Percentiles rank a stretch among this genome's conserved stretches.
Evolutionary conservation across 495 filamentous ascomycete genomes (phyloP).

Genomic region (Neurospora hispaniola): DNA sequence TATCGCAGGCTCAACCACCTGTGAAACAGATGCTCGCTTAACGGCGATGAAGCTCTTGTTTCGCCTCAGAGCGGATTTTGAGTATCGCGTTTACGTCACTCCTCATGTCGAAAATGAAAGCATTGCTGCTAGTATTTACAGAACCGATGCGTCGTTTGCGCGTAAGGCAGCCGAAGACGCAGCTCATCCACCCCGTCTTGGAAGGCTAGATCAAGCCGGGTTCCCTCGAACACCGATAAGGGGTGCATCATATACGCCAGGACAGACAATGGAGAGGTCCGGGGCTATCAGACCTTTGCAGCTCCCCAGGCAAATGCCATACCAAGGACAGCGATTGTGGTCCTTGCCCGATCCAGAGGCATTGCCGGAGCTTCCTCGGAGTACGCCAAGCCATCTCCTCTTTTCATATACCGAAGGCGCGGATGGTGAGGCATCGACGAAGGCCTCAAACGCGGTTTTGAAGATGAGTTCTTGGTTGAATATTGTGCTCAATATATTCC

Average conservation of each 20-base stretch:
- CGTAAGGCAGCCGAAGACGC: conserved; percentile 42
- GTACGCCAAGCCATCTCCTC: conserved; percentile 34
- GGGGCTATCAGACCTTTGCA: conserved; percentile 24
- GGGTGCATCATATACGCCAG: conserved; percentile 37
- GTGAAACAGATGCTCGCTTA: conserved; percentile 59
- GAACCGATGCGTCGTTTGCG: conserved; percentile 46
- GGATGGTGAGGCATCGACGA: conserved; percentile 3
- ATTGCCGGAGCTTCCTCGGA: conserved; percentile 34
- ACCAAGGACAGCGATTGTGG: conserved; percentile 38
- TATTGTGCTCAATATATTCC: conserved; percentile 58
- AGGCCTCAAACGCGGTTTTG: conserved; percentile 31
- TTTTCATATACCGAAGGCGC: conserved; percentile 13
- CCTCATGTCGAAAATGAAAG: conserved; percentile 55
- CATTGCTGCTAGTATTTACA: conserved; percentile 59
- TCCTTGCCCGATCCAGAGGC: conserved; percentile 40
- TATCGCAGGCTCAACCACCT: conserved; percentile 44
- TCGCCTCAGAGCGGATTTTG: conserved; percentile 69
- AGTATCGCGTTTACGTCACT: conserved; percentile 58
- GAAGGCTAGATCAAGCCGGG: conserved; percentile 24
- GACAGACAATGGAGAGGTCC: conserved; percentile 27
- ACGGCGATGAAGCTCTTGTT: conserved; percentile 77
- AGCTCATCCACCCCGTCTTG: conserved; percentile 26
- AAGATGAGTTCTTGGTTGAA: conserved; percentile 70
- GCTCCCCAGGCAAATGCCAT: conserved; percentile 22
- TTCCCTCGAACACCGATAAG: conserved; percentile 27